These are phyloP conservation scores for Cladobotryum protrusum DNA, from an alignment of 2,329 filamentous ascomycete species.

Conservation along the genomic window DNA sequence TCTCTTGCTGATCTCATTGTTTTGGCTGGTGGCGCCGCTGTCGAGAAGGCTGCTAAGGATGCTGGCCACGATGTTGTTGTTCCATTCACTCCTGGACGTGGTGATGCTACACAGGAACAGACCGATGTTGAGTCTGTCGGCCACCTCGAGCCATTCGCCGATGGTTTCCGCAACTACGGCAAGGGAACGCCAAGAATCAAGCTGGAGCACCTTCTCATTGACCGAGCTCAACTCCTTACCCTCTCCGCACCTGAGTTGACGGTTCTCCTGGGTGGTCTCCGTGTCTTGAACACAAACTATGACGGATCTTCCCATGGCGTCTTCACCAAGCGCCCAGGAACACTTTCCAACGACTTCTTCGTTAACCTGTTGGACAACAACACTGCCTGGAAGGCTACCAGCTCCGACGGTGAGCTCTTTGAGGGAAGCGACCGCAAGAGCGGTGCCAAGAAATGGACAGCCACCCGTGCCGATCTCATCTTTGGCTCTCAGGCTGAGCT, in stretches of 20 bases:
- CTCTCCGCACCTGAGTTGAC: conserved; percentile 66
- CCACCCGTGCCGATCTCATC: conserved; percentile 61
- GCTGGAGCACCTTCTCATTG: conserved; percentile 64
- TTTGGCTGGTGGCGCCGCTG: conserved; percentile 61
- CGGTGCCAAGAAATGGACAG: conserved; percentile 62
- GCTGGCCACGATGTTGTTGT: conserved; percentile 48
- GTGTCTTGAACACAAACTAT: conserved; percentile 63
- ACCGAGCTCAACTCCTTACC: conserved; percentile 64
- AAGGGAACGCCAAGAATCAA: conserved; percentile 52
- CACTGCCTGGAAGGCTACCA: conserved; percentile 50
- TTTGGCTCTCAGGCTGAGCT: conserved; percentile 71
- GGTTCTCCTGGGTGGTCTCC: conserved; percentile 65
- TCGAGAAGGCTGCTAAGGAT: conserved; percentile 62
- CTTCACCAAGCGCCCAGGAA: conserved; percentile 60
- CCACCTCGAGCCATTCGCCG: conserved; percentile 62
- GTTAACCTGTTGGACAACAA: conserved; percentile 66
- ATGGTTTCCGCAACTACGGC: conserved; percentile 78
- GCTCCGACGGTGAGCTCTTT: conserved; percentile 49
- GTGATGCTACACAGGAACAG: conserved; percentile 64
- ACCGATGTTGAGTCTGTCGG: conserved; percentile 60
- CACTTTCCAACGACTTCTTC: conserved; percentile 76
- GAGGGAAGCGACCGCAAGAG: conserved; percentile 60
- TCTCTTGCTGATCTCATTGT: conserved; percentile 76
- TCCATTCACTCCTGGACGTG: conserved; percentile 67
- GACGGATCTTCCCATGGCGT: conserved; percentile 63